These are phyloP conservation scores for Colletotrichum costaricense DNA, from an alignment of 2,329 filamentous ascomycete genomes.

Conservation along the genomic window DNA sequence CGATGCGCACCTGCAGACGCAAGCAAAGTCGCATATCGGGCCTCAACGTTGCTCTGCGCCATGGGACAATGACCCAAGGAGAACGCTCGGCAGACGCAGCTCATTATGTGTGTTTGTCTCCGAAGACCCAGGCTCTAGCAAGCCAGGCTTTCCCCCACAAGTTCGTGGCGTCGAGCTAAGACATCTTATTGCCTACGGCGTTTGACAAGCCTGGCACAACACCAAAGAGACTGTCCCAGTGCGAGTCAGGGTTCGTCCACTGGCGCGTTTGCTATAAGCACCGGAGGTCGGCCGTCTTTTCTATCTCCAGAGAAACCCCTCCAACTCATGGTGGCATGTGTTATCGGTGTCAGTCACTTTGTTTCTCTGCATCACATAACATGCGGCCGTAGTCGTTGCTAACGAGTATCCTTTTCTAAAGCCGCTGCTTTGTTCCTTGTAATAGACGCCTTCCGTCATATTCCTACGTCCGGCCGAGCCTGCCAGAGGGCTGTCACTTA, in stretches of 20 bases:
- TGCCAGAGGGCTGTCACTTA: slow-evolving; percentile 2
- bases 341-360: slow-evolving; percentile 17
- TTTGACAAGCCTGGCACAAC: slow-evolving; percentile 34
- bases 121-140: neutral
- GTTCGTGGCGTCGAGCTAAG: slow-evolving; percentile 32
- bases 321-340: slow-evolving; percentile 17
- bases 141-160: slow-evolving; percentile 24
- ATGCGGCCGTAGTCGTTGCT: slow-evolving; percentile 12
- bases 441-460: neutral
- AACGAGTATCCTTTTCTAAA: neutral
- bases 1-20: neutral
- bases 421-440: neutral
- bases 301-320: slow-evolving; percentile 30
- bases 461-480: neutral
- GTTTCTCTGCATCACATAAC: slow-evolving; percentile 10
- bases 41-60: neutral
- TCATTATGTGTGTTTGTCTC: slow-evolving; percentile 10
- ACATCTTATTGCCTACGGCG: slow-evolving; percentile 33
- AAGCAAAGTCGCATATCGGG: neutral
- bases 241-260: slow-evolving; percentile 29
- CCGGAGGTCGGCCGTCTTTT: slow-evolving; percentile 5
- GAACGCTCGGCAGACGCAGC: slow-evolving; percentile 4
- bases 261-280: slow-evolving; percentile 28
- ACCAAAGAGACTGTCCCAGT: slow-evolving; percentile 16
- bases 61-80: neutral